Evolutionary conservation across 805 yeast genomes (phyloP), one percentile per base, ranked within the genome.

Genomic region (Millerago galiae): DNA sequence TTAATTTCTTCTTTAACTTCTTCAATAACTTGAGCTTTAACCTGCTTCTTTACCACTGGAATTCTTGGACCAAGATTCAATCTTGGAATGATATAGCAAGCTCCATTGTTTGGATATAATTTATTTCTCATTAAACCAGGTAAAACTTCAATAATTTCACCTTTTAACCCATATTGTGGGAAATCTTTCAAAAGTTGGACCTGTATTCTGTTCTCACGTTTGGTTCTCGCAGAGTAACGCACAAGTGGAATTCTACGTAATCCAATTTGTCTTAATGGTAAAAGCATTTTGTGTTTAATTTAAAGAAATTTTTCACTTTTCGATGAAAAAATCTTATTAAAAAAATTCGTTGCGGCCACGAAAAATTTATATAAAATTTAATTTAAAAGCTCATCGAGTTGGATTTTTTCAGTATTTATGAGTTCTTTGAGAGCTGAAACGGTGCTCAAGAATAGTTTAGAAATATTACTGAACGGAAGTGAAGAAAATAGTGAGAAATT

Each of bases 121-220:
- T 66, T 75, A 63, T 85, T 86, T 57, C 91, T 77, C 96, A 89
- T 89, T 48, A 76, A 69, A 17, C 88, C 84, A 26, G 95, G 89
- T 48, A 77, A 72, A 15, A 89, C 96, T 29, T 74, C 67, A 25
- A 83, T 71, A 35, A 89, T 71, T 65, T 89, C 83, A 29, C 96
- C 96, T 46, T 65, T 67, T 17, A 65, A 65, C 16, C 95, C 95
- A 43, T 81, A 62, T 12, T 72, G 72, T 26, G 79, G 75, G 56
- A 77, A 72, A 54, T 85, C 85, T 54, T 69, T 73, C 46, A 86
- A 68, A n/a, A 88, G 67, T 66, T 89, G 96, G 12, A 89, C 89
- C 30, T 73, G 67, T 39, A 86, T 77, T 52, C 75, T 74, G 48
- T 74, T 67, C 34, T 65, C 71, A 56, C 75, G 74, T 53, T 74